Conservation (phyloP, 202 grass and related monocot genomes). For the Eragrostis tef region DNA sequence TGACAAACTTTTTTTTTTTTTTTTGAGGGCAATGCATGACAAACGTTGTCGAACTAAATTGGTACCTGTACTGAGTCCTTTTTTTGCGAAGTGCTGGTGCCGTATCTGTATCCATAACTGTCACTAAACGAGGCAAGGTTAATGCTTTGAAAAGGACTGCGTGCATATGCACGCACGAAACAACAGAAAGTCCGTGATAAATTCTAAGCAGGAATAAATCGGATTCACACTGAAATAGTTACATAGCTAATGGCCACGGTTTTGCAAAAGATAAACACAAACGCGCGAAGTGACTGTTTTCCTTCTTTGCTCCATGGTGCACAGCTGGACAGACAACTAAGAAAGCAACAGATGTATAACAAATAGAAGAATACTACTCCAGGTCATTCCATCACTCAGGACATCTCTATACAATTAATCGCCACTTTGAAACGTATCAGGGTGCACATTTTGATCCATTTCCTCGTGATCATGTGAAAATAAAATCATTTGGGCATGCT, state of each 20-base stretch:
- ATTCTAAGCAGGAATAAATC: not conserved
- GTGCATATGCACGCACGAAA: not conserved
- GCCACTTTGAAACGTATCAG: not conserved
- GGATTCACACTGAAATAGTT: not conserved
- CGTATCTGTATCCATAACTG: not conserved
- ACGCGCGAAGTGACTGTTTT: not conserved
- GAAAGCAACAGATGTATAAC: conserved; percentile 26
- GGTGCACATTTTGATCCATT: not conserved
- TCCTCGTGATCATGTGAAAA: not conserved
- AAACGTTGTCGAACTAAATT: not conserved
- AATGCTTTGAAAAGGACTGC: conserved; percentile 16
- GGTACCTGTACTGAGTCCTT: too few relatives aligned
- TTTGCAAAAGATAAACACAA: not conserved
- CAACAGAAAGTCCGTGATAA: not conserved
- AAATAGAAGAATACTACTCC: not conserved
- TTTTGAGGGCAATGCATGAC: too few relatives aligned
- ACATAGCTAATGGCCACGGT: not conserved
- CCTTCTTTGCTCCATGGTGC: not conserved
- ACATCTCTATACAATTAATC: not conserved
- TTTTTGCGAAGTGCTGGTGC: not conserved
- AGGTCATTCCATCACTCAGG: conserved; percentile 10
- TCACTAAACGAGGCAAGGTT: conserved; percentile 13
- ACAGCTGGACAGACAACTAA: conserved; percentile 24
- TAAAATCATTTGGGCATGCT: not conserved
- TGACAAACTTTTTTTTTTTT: too few relatives aligned